A percentile compares a stretch with the other conserved stretches of the same genome.
Conservation (phyloP, 129 eudicot genomes). For the Flaveria linearis region DNA sequence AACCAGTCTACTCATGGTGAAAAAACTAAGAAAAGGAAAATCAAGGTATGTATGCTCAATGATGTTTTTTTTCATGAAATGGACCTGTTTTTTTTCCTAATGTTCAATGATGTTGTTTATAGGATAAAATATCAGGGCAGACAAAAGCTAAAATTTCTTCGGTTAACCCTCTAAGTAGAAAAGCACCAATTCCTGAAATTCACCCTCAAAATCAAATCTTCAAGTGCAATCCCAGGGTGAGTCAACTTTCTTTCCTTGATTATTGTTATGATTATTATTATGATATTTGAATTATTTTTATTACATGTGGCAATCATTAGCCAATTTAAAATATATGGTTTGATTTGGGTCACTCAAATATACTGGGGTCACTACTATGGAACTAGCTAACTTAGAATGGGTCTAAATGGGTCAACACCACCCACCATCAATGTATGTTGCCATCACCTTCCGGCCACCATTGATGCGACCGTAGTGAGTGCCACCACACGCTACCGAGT, state of each 20-base stretch:
- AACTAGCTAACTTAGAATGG: not conserved
- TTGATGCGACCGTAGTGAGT: too few relatives aligned
- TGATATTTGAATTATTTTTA: not conserved
- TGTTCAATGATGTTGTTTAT: conserved; percentile 15
- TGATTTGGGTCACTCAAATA: conserved; percentile 2
- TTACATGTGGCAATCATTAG: not conserved
- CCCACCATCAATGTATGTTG: not conserved
- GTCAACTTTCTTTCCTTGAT: conserved; percentile 20
- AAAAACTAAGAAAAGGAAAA: conserved; percentile 30
- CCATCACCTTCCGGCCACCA: not conserved
- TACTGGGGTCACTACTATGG: not conserved
- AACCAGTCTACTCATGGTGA: conserved; percentile 2
- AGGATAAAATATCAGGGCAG: conserved; percentile 43
- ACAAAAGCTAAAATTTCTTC: conserved; percentile 32
- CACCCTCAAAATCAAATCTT: conserved; percentile 10
- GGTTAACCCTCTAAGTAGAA: conserved; percentile 20
- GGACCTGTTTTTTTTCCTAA: conserved; percentile 2
- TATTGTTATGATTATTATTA: not conserved
- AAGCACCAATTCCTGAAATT: conserved; percentile 32
- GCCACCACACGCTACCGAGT: not conserved
- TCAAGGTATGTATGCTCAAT: conserved; percentile 41
- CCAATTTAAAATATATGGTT: not conserved
- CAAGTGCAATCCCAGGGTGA: conserved; percentile 41
- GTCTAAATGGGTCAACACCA: not conserved
- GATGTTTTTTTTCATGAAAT: not conserved